Evolutionary conservation across 306 rosid genomes (phyloP), one percentile per base, ranked within the genome.

Genomic region (Vigna hirtella): DNA sequence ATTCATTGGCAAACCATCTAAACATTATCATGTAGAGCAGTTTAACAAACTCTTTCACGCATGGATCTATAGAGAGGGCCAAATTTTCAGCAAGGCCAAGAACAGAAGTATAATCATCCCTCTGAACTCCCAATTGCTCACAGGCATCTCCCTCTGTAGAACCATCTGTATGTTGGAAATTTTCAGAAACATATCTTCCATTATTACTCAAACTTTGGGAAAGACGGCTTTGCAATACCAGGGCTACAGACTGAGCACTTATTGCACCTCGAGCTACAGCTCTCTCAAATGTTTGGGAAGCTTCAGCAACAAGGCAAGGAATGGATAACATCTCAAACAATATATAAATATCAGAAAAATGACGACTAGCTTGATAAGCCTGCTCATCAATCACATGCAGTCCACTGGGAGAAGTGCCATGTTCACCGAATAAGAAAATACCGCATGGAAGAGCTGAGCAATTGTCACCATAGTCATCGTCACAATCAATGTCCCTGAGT

Each of bases 1-100:
- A 83, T 85, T 93, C 97, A 22, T 89, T 90, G 43, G 96, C 97
- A 85, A 90, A 96, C 97, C 97, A 91, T 82, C 91, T 93, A 76
- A 93, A 93, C 82, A 96, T 81, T 86, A 93, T 85, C 73, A 90
- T 78, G 70, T 93, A 93, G 12, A 96, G 94, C 88, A 85, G 82
- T 88, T 93, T 93, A 66, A 91, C 97, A 85, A 96, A 96, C 77
- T 87, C 98, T 86, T 86, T 89, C 76, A 93, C 94, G 47, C 90
- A 81, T 32, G 85, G 86, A 75, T 96, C 94, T 72, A 88, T 86
- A 71, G 99, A 93, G 84, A 90, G 91, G 48, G 99, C 88, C 87
- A 96, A 83, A 55, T 91, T 90, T 86, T 96, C 99, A 71, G 99
- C 97, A 66, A 96, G 99, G 81, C 94, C 98, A 83, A 96, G 92